These are phyloP conservation scores for Cydonia oblonga DNA, from an alignment of 331 rosid genomes.

Conservation along the genomic window DNA sequence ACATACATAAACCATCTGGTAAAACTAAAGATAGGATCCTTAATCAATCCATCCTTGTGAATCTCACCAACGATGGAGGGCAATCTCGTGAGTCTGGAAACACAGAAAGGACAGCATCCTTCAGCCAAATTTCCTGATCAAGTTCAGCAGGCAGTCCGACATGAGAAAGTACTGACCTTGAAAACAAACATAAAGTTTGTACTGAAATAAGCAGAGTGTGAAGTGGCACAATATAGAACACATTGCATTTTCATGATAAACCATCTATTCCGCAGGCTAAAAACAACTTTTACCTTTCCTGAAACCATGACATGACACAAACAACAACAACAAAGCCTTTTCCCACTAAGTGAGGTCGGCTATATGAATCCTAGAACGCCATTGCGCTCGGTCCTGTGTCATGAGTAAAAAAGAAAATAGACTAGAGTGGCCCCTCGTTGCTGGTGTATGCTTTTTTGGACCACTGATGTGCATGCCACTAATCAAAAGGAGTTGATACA, in stretches of 20 bases:
- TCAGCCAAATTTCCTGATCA: constrained; percentile 91
- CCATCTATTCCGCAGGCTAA: constrained; percentile 2
- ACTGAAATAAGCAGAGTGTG: constrained; percentile 13
- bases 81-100: constrained; percentile 73
- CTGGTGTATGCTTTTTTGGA: background rate
- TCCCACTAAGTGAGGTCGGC: no score
- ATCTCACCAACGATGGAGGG: constrained; percentile 75
- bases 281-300: background rate
- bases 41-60: constrained; percentile 14
- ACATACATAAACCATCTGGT: constrained; percentile 2
- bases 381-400: no score
- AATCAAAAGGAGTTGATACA: background rate
- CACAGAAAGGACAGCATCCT: constrained; percentile 62
- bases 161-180: constrained; percentile 29
- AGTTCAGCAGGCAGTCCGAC: constrained; percentile 38
- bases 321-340: no score
- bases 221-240: constrained; percentile 9
- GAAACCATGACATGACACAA: background rate
- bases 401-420: background rate
- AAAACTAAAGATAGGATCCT: constrained; percentile 13
- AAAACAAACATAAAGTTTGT: constrained; percentile 10
- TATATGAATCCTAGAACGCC: no score
- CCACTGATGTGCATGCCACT: background rate
- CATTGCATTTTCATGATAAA: constrained; percentile 6
- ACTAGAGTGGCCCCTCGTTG: background rate